Conservation (phyloP, 192 early-diverging fungal species). For the Backusella australiensis region DNA sequence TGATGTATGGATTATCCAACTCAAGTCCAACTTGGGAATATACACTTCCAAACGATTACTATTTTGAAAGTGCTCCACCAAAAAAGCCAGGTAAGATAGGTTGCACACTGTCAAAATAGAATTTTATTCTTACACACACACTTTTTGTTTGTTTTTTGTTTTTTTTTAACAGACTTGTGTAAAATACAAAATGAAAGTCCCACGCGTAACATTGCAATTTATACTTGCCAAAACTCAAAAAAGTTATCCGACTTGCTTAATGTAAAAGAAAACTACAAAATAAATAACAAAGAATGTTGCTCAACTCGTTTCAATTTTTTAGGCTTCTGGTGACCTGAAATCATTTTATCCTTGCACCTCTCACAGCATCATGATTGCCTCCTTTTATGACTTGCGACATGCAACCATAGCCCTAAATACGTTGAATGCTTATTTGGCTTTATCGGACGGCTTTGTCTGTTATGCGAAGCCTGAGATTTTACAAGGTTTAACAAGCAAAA, state of each 20-base stretch:
- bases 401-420: background rate
- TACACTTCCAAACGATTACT: no score
- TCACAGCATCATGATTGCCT: background rate
- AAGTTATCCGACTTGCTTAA: background rate
- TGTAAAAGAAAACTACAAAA: background rate
- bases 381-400: background rate
- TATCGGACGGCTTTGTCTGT: background rate
- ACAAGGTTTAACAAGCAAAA: background rate
- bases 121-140: background rate
- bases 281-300: background rate
- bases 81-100: background rate
- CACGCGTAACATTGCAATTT: slow-evolving; percentile 1
- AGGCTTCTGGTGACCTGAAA: background rate
- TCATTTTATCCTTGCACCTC: background rate
- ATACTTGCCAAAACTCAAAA: background rate
- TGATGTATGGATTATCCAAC: no score
- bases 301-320: background rate
- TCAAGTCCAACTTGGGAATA: no score
- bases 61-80: no score
- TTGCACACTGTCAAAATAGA: background rate
- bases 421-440: background rate
- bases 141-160: background rate
- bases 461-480: background rate
- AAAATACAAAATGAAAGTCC: background rate
- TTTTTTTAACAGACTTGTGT: background rate